Percentiles rank a stretch among this genome's conserved stretches.
These are phyloP conservation scores for Plasmodium gonderi DNA, from an alignment of 169 alveolate genomes.

Conservation along the genomic window DNA sequence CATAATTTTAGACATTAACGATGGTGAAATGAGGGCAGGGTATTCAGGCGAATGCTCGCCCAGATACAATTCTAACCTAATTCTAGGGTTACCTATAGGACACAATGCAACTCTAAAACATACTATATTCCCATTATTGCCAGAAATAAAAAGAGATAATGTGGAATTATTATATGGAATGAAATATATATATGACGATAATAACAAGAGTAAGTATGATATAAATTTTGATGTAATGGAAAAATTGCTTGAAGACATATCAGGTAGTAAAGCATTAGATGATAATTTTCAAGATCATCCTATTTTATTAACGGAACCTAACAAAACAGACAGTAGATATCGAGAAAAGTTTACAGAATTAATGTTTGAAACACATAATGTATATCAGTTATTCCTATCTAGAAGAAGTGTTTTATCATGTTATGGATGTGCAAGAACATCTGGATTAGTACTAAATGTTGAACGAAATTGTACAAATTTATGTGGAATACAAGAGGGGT, in stretches of 20 bases:
- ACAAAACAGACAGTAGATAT: constrained; percentile 75
- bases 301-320: constrained; percentile 83
- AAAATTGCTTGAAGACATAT: constrained; percentile 78
- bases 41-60: constrained; percentile 83
- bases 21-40: constrained; percentile 81
- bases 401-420: constrained; percentile 82
- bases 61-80: constrained; percentile 76
- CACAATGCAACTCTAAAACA: constrained; percentile 80
- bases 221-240: constrained; percentile 77
- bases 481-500: constrained; percentile 82
- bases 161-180: constrained; percentile 79
- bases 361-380: constrained; percentile 79
- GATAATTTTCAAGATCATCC: constrained; percentile 80
- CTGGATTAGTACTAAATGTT: constrained; percentile 82
- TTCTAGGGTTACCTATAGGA: constrained; percentile 79
- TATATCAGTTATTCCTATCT: constrained; percentile 78
- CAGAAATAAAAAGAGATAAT: constrained; percentile 82
- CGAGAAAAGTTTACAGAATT: constrained; percentile 79
- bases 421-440: constrained; percentile 82
- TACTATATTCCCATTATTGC: constrained; percentile 83
- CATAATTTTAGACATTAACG: constrained; percentile 81
- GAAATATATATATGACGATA: constrained; percentile 76
- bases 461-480: constrained; percentile 83
- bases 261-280: constrained; percentile 83
- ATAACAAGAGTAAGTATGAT: constrained; percentile 66